Evolutionary conservation across 23 red algal species (phyloP).

Genomic region (Agarophyton chilense): DNA sequence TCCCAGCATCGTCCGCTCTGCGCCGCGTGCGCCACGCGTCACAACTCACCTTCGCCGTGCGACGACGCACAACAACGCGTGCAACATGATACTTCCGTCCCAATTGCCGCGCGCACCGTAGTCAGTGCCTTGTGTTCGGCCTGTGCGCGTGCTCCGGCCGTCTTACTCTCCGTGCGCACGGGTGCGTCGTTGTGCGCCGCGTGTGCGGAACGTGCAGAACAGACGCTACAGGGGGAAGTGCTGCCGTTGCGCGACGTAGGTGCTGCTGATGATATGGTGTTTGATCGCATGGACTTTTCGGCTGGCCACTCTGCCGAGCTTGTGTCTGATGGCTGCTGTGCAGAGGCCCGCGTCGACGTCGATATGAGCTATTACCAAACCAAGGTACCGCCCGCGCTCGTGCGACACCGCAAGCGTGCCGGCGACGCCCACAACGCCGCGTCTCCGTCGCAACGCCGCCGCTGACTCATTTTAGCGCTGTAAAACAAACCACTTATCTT

Average conservation of each 20-base stretch:
- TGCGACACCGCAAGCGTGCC: background rate
- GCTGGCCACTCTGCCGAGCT: background rate
- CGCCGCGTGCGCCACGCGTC: slow-evolving; percentile 40
- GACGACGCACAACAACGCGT: too few species aligned
- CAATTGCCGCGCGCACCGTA: slow-evolving; percentile 31
- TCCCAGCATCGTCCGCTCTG: background rate
- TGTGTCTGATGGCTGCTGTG: background rate
- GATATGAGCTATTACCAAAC: slow-evolving; percentile 58
- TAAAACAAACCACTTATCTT: too few species aligned
- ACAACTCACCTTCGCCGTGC: too few species aligned
- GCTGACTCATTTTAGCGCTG: background rate
- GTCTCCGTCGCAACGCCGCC: background rate
- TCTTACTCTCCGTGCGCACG: background rate
- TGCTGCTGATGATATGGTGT: slow-evolving; percentile 12
- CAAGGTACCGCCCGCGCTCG: slow-evolving; percentile 33
- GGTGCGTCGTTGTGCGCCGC: slow-evolving; percentile 12
- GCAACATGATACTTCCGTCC: background rate
- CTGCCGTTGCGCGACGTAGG: background rate
- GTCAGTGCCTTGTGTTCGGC: slow-evolving; percentile 25
- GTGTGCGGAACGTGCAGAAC: slow-evolving; percentile 41
- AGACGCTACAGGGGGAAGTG: background rate
- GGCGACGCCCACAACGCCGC: background rate
- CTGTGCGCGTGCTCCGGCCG: slow-evolving; percentile 22
- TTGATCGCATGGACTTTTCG: slow-evolving; percentile 56
- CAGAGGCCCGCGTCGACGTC: slow-evolving; percentile 14